Conservation (phyloP, 352 stramenopile species). For the Globisporangium okanoganense region DNA sequence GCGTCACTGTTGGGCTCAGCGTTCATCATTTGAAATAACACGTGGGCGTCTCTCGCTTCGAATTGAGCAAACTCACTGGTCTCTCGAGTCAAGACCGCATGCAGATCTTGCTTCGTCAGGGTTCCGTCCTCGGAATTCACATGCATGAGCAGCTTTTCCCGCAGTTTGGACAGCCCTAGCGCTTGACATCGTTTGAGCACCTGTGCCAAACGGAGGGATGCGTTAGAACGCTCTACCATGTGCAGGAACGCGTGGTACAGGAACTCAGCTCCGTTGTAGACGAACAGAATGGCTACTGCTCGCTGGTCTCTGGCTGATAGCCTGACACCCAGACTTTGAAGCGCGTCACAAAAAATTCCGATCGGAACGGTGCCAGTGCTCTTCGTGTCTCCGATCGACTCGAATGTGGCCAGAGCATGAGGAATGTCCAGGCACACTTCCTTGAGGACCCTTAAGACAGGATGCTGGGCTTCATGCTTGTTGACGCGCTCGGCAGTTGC, state of each 20-base stretch:
- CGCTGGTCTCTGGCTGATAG: slow-evolving; percentile 36
- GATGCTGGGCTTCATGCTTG: slow-evolving; percentile 20
- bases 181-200: slow-evolving; percentile 29
- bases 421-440: slow-evolving; percentile 26
- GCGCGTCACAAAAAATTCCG: slow-evolving; percentile 35
- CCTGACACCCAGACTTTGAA: slow-evolving; percentile 33
- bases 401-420: slow-evolving; percentile 35
- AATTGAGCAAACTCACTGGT: slow-evolving; percentile 26
- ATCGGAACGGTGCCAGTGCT: slow-evolving; percentile 34
- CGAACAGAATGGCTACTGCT: slow-evolving; percentile 46
- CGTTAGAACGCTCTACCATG: slow-evolving; percentile 23
- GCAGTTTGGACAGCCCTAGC: slow-evolving; percentile 36
- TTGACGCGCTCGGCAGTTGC: slow-evolving; percentile 27
- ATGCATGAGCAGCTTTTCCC: slow-evolving; percentile 32
- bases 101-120: slow-evolving; percentile 38
- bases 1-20: slow-evolving; percentile 5
- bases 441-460: slow-evolving; percentile 26
- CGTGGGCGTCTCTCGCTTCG: slow-evolving; percentile 29
- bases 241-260: slow-evolving; percentile 50
- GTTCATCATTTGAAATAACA: slow-evolving; percentile 33
- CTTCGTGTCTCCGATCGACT: slow-evolving; percentile 45
- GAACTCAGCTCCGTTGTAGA: slow-evolving; percentile 41
- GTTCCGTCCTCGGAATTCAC: slow-evolving; percentile 34
- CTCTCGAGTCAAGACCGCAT: slow-evolving; percentile 33
- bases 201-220: slow-evolving; percentile 18